Conservation (phyloP, 2,329 filamentous ascomycete species). For the Phaeosphaeria sp. region DNA sequence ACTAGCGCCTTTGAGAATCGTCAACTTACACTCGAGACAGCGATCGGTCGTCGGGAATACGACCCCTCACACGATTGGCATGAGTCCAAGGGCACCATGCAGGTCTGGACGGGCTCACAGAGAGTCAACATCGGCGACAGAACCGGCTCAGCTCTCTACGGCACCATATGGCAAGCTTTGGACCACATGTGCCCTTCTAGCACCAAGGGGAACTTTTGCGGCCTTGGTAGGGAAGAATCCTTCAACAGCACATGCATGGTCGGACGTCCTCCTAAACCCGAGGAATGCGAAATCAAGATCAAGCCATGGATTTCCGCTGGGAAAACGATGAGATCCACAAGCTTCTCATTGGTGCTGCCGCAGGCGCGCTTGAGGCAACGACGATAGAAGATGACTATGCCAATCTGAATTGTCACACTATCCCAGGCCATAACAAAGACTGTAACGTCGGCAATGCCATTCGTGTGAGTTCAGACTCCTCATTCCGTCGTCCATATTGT, state of each 20-base stretch:
- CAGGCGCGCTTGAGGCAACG: not conserved
- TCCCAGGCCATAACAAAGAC: not conserved
- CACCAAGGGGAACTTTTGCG: too few species aligned
- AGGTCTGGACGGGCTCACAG: constrained; percentile 3
- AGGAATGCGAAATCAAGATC: too few species aligned
- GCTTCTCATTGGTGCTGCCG: constrained; percentile 1
- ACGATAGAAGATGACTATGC: not conserved
- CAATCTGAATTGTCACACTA: not conserved
- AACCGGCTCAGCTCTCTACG: not conserved
- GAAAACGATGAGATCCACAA: not conserved
- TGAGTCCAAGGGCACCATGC: constrained; percentile 3
- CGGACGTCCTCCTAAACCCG: too few species aligned
- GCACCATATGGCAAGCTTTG: not conserved
- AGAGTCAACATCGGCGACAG: not conserved
- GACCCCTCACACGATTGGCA: constrained; percentile 3
- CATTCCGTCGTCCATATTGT: too few species aligned
- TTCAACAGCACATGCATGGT: too few species aligned
- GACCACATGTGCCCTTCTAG: too few species aligned
- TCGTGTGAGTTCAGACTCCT: constrained; percentile 7
- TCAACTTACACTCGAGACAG: not conserved
- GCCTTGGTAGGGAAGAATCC: too few species aligned
- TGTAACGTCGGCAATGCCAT: constrained; percentile 3
- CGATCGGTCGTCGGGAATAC: not conserved
- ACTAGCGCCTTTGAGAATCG: not conserved
- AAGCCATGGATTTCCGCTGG: too few species aligned